Conservation (phyloP, 2,329 filamentous ascomycete species). For the Lasiodiplodia sp. region DNA sequence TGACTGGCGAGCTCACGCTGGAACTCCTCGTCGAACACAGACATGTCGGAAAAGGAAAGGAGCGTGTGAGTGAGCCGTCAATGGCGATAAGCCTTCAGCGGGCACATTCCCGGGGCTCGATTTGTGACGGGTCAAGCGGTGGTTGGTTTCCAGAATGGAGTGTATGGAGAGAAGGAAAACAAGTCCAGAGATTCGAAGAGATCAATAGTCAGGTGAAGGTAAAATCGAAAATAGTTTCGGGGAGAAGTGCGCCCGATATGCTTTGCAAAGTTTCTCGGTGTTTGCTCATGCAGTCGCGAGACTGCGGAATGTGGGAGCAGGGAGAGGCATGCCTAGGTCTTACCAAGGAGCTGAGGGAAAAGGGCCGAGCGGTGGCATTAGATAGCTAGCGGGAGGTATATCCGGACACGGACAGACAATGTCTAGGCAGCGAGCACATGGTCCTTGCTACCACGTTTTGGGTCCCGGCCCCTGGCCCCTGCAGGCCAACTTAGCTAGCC, state of each 20-base stretch:
- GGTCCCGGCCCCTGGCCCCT: slow-evolving; percentile 9
- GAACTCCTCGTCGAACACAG: slow-evolving; percentile 15
- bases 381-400: neutral
- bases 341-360: slow-evolving; percentile 5
- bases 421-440: neutral
- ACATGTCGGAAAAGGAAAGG: slow-evolving; percentile 13
- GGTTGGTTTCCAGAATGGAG: neutral
- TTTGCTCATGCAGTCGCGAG: slow-evolving; percentile 9
- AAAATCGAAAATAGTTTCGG: neutral
- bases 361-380: slow-evolving; percentile 15
- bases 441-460: slow-evolving; percentile 4
- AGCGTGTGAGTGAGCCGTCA: neutral
- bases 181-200: neutral
- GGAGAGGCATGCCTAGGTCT: slow-evolving; percentile 12
- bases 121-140: neutral
- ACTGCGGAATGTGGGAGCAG: slow-evolving; percentile 3
- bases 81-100: slow-evolving; percentile 14
- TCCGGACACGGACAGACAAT: slow-evolving; percentile 9
- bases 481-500: slow-evolving; percentile 6
- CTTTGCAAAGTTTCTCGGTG: neutral
- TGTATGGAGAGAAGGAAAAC: neutral
- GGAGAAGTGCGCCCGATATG: neutral
- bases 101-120: slow-evolving; percentile 3
- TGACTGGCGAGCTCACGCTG: slow-evolving; percentile 30
- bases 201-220: neutral